These are phyloP conservation scores for Ascochyta clinopodiicola DNA, from an alignment of 2,329 filamentous ascomycete species.

Conservation along the genomic window DNA sequence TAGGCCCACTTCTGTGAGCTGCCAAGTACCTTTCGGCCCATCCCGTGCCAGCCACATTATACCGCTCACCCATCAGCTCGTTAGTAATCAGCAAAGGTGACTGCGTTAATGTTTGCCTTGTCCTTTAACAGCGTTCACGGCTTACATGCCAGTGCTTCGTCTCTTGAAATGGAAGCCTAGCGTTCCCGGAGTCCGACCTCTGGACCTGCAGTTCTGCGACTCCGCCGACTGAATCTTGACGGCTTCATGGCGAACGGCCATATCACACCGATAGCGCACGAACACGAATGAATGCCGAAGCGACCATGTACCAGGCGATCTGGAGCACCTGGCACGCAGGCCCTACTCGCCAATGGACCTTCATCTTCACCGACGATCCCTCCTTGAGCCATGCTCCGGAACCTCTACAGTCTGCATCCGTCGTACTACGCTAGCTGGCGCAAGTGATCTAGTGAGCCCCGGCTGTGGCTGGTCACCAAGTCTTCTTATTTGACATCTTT, in stretches of 20 bases:
- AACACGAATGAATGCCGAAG: constrained; percentile 1
- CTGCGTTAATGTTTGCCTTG: background rate
- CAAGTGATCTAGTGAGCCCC: no score
- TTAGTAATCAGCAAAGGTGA: background rate
- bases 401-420: background rate
- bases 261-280: constrained; percentile 5
- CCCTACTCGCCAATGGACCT: constrained; percentile 8
- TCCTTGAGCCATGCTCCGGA: background rate
- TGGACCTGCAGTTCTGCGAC: background rate
- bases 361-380: background rate
- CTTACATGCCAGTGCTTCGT: background rate
- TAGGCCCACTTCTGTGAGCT: constrained; percentile 8
- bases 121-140: background rate
- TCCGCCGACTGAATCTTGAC: background rate
- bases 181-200: background rate
- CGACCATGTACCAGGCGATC: constrained; percentile 4
- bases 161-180: background rate
- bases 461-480: no score
- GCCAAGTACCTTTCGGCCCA: background rate
- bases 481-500: no score
- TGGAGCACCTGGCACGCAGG: background rate
- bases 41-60: constrained; percentile 8
- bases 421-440: background rate
- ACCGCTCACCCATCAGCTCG: background rate
- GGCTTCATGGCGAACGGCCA: background rate